Evolutionary conservation across 192 early-diverging fungal genomes (phyloP), one percentile per base, ranked within the genome.

Genomic region (Gryganskiella cystojenkinii): DNA sequence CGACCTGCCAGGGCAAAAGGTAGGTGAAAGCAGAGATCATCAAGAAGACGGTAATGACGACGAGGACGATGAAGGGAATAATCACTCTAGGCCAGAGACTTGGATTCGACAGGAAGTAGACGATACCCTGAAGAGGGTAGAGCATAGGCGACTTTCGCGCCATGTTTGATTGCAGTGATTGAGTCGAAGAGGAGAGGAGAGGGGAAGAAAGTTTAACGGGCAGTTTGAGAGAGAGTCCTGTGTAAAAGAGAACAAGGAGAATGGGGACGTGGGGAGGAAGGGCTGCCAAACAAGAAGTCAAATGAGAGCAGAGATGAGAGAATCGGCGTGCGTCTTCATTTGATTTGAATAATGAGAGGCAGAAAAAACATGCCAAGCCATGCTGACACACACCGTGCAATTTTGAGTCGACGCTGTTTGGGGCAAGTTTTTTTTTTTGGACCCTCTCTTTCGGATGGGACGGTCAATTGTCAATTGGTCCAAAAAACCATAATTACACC

Each of bases 1-100:
- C 80, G n/a, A 82, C 83, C 67, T 91, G 89, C 3, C 81, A 50
- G 6, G 78, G 72, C 40, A 91, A 57, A 11, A 87, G 75, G 65
- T 85, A 87, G 0, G 67, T 81, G 68, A 91, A 89, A 58, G 69
- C 62, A 20, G 76, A 54, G 24, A 62, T 22, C 15, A 78, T 15
- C 4, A 67, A 42, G n/a, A 50, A 35, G 24, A 82, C 37, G 14
- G 81, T 60, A n/a, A 74, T 65, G 17, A 67, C 24, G 24, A 79
- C 37, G 2, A 79, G 62, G 33, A 82, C n/a, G 6, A 82, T 27
- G 61, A 82, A 73, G 9, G 76, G 66, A 2, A 65, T 10, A 22
- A 79, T 71, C 33, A 82, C 76, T 55, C 70, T 54, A 30, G 65
- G 70, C 67, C 75, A 63, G 2, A 82, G 64, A 28, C 45, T 19